Conservation (phyloP, 73 alveolate genomes). For the Symbiodinium pilosum region DNA sequence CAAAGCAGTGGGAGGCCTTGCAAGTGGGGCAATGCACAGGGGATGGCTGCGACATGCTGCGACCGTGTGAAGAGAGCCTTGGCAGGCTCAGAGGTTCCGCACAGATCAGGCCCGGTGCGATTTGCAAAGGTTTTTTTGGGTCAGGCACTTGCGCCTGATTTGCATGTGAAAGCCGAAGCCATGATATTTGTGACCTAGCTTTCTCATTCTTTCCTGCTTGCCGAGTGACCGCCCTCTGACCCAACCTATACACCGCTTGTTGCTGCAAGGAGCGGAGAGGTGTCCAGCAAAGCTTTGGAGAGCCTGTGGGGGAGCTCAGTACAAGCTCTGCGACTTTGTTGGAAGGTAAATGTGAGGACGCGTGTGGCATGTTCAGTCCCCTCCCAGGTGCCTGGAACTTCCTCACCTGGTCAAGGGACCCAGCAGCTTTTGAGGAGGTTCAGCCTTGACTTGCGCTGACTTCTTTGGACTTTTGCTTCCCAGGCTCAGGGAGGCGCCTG, state of each 20-base stretch:
- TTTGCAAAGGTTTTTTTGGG: no score
- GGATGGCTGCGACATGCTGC: no score
- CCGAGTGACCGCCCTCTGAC: no score
- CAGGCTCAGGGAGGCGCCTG: conserved; percentile 8
- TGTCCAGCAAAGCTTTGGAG: background rate
- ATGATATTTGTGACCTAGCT: no score
- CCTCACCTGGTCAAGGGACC: background rate
- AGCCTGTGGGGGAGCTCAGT: background rate
- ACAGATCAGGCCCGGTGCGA: background rate
- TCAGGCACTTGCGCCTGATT: no score
- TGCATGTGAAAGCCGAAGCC: no score
- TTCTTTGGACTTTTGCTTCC: background rate
- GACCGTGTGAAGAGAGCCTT: background rate
- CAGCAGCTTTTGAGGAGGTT: background rate
- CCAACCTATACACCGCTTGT: no score
- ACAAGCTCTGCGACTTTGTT: background rate
- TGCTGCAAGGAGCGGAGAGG: background rate
- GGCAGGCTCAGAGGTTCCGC: conserved; percentile 4
- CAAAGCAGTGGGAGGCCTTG: background rate
- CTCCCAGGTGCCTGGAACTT: background rate
- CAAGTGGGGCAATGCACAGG: no score
- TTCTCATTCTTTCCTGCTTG: no score
- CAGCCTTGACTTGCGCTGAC: background rate
- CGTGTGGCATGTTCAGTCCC: background rate
- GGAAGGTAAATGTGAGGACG: background rate